Conservation (phyloP, 805 yeast species). For the Lipomyces sp. region DNA sequence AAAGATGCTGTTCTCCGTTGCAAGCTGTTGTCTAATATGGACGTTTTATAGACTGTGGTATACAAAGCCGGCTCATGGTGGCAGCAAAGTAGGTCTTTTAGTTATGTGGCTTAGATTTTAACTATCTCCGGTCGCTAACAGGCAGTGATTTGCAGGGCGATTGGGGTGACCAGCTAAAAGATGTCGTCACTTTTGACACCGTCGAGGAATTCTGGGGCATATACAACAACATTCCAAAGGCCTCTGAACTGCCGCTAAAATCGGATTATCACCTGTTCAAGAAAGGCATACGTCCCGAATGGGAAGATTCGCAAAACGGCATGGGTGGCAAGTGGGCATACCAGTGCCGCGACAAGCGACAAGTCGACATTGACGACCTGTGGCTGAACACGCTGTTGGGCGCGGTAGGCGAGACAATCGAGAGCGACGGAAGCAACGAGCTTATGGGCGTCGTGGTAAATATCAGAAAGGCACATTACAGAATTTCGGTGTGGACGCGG, state of each 20-base stretch:
- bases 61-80: constrained; percentile 83
- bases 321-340: constrained; percentile 94
- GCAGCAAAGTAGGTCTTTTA: constrained; percentile 35
- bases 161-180: constrained; percentile 90
- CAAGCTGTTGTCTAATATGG: not conserved
- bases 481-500: constrained; percentile 92
- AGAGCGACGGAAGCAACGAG: constrained; percentile 72
- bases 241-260: constrained; percentile 82
- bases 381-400: constrained; percentile 88
- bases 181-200: constrained; percentile 86
- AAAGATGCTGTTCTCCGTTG: not conserved
- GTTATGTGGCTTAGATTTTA: not conserved
- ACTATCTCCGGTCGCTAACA: not conserved
- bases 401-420: constrained; percentile 92
- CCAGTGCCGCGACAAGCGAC: constrained; percentile 59
- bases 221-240: constrained; percentile 87
- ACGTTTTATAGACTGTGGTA: constrained; percentile 89
- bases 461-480: constrained; percentile 75
- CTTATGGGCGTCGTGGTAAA: constrained; percentile 93
- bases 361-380: constrained; percentile 69
- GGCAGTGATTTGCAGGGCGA: constrained; percentile 49
- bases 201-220: constrained; percentile 99
- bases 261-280: constrained; percentile 95
- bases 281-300: constrained; percentile 92
- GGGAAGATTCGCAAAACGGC: constrained; percentile 89